Conservation (phyloP, 495 filamentous ascomycete species). For the Bacidia gigantensis region DNA sequence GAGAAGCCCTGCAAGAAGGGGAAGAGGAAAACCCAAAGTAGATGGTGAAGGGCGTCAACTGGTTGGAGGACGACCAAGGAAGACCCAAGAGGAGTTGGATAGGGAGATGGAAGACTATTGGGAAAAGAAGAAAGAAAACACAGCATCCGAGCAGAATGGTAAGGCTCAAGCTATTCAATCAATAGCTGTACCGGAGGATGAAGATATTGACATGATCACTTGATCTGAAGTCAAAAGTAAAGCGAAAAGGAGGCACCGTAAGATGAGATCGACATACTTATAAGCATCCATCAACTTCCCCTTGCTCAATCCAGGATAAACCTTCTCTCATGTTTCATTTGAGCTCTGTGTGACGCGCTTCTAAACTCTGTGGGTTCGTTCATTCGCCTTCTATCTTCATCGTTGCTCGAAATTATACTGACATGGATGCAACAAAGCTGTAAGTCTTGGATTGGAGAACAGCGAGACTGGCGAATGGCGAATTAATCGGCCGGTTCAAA, state of each 20-base stretch:
- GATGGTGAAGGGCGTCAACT: conserved; percentile 25
- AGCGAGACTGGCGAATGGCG: too few relatives aligned
- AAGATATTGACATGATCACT: conserved; percentile 40
- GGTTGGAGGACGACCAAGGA: conserved; percentile 51
- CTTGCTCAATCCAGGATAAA: too few relatives aligned
- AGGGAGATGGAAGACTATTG: conserved; percentile 96
- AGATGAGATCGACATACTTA: neutral
- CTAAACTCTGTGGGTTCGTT: too few relatives aligned
- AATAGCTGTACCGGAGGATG: conserved; percentile 31
- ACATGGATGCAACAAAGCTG: too few relatives aligned
- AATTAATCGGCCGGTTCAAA: too few relatives aligned
- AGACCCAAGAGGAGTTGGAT: conserved; percentile 87
- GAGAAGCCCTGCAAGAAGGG: conserved; percentile 18
- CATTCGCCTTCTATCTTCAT: too few relatives aligned
- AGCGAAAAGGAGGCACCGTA: neutral
- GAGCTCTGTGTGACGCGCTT: too few relatives aligned
- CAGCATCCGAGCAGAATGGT: conserved; percentile 20
- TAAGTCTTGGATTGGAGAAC: too few relatives aligned
- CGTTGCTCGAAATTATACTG: too few relatives aligned
- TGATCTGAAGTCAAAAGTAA: neutral
- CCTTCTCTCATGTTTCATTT: too few relatives aligned
- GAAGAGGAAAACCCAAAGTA: conserved; percentile 18
- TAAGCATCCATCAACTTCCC: neutral
- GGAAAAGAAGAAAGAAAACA: conserved; percentile 29
- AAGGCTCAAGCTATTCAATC: conserved; percentile 21